Evolutionary conservation across 352 stramenopile genomes (phyloP), one percentile per base, ranked within the genome.

Genomic region (Achlya hypogyna): DNA sequence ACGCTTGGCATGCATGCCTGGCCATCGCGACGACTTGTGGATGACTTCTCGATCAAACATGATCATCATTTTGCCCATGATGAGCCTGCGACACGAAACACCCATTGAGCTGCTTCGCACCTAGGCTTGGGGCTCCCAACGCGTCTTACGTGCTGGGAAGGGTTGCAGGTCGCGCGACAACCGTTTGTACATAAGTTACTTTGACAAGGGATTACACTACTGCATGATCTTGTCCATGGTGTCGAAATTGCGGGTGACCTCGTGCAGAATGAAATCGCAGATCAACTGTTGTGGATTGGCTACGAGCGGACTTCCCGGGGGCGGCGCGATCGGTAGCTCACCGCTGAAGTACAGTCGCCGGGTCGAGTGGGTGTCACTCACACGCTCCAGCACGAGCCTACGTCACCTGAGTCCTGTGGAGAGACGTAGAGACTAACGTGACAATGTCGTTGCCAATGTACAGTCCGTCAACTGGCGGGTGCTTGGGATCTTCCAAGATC

Each of bases 381-480:
- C 49, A 10, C 49, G 49, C 31, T 56, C 49, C 12, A 56, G 25
- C 49, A 56, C 31, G 10, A 56, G 6, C n/a, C 49, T 56, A 56
- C 1, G 29, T 54, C 29, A 42, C 14, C 14, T 6, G 6, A 16
- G 14, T 45, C 38, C 12, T 9, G 1, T 1, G 38, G 38, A 45
- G 38, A 45, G 8, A 56, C 31, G 25, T 38, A 56, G 42, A 49
- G 22, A 22, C 18, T 20, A 20, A 49, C 49, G 49, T 56, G 49
- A 56, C 49, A 10, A 56, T 20, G 31, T 56, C 49, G 25, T 56
- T 56, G 49, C 49, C 49, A 56, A 10, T 56, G 31, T 56, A 56
- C 1, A 56, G 31, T 10, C 49, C 49, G 25, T 56, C 49, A 1
- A 35, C 6, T 2, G 49, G 49, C 20, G 59, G 59, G n/a, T 66